Base-by-base conservation (phyloP, 805 yeast genomes). In the Candida manassasensis region DNA sequence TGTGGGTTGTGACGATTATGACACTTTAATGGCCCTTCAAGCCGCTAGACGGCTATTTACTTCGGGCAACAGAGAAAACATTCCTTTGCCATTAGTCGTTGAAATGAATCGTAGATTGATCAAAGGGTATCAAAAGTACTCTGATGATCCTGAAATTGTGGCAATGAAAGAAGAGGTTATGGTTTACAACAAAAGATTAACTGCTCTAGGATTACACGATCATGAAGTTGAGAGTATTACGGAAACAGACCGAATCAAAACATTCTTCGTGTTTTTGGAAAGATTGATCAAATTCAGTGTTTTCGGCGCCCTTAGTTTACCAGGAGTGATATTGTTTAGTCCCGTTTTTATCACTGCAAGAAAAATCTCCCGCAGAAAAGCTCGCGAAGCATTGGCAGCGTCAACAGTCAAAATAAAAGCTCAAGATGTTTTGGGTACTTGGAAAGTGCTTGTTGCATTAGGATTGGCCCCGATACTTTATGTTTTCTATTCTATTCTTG, bases 361-460 rank as follows among this genome's bases (percentile, higher is more conserved):
- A 27, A 45, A 52, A 21, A 64, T 64, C 19, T 62, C 70, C 3
- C 47, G 40, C 15, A 35, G 44, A 27, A 66, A 65, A 43, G 69
- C 68, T 19, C 48, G 47, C 14, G 60, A 61, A 38, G 71, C 71
- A 12, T 49, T 66, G 34, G 64, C 59, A 3, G 56, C 52, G 2
- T 61, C 68, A 1, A 54, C 55, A 15, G 72, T 66, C 7, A 66
- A 66, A 35, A 54, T 66, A 40, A 55, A 60, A 34, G 72, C 69
- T 26, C 56, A 51, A 12, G 71, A 66, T 47, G 71, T 66, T 16
- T 47, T 66, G 31, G 61, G 66, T 5, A 60, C 70, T 1, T 66
- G 71, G 71, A 66, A 66, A 41, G 63, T 63, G 12, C 42, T 66
- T 19, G 71, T 66, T 21, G 70, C 71, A 0, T 48, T 66, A 32